A percentile compares a stretch with the other conserved stretches of the same genome.
phyloP scores from a whole-genome alignment of 176 grass and related monocot genomes.

The Pharus latifolius region DNA sequence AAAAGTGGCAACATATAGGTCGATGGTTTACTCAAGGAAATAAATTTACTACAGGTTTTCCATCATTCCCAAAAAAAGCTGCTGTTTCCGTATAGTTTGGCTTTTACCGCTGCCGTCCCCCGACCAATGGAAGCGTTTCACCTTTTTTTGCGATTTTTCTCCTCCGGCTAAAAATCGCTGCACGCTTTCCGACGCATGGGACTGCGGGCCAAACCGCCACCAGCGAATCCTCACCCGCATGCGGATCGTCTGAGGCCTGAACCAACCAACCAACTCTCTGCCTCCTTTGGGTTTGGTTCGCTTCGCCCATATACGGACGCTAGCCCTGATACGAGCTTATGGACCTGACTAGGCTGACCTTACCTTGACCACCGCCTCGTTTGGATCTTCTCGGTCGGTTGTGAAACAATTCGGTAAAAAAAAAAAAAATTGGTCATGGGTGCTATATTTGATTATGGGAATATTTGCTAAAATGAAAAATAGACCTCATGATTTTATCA shows the following conservation, averaged over 20 bases:
- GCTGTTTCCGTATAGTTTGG: conserved; percentile 21
- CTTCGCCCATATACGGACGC: no score
- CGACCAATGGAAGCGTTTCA: conserved; percentile 14
- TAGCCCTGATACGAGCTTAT: no score
- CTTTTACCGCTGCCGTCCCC: conserved; percentile 24
- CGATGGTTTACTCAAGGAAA: no score
- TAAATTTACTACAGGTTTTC: background rate
- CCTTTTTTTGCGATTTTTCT: no score
- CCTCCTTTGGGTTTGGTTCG: background rate
- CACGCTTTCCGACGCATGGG: background rate
- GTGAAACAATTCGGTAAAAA: no score
- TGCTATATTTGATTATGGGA: no score
- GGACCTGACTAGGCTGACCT: background rate
- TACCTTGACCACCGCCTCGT: conserved; percentile 12
- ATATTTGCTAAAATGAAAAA: no score
- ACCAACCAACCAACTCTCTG: no score
- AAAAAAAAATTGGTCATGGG: no score
- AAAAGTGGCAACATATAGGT: no score
- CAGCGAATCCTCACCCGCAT: background rate
- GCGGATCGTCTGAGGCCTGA: no score
- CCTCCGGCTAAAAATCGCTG: background rate
- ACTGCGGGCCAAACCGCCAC: background rate
- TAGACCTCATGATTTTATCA: no score
- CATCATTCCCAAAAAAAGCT: conserved; percentile 24
- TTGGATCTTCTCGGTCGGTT: background rate